Conservation (phyloP, 208 protist species). For the Trypanosoma cruzi region DNA sequence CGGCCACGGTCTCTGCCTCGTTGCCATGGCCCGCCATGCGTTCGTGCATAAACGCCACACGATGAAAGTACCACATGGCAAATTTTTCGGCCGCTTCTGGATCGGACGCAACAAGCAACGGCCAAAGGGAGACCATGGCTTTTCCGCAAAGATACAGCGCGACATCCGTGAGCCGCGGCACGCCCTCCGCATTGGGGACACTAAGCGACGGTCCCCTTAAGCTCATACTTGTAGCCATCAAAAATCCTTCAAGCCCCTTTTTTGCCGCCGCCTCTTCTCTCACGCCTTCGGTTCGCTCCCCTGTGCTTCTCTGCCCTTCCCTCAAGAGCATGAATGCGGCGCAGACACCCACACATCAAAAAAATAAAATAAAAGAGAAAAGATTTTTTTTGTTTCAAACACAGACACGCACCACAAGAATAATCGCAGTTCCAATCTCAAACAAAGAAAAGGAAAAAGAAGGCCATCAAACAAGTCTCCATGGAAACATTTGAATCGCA, state of each 20-base stretch:
- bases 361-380: background rate
- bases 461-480: background rate
- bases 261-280: background rate
- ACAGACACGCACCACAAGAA: background rate
- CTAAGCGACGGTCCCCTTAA: slow-evolving; percentile 13
- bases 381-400: slow-evolving; percentile 2
- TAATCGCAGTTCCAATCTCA: background rate
- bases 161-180: slow-evolving; percentile 55
- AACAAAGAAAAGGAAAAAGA: slow-evolving; percentile 10
- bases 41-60: slow-evolving; percentile 47
- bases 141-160: slow-evolving; percentile 58
- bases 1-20: background rate
- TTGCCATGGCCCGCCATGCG: background rate
- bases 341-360: background rate
- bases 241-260: slow-evolving; percentile 3
- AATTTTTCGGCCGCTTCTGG: slow-evolving; percentile 27
- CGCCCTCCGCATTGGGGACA: slow-evolving; percentile 33
- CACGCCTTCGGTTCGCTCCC: background rate
- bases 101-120: slow-evolving; percentile 17
- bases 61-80: slow-evolving; percentile 49
- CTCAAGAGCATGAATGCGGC: background rate
- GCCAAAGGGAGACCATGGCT: slow-evolving; percentile 32
- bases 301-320: background rate
- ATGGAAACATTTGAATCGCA: background rate
- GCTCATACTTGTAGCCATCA: background rate